Base-by-base conservation (phyloP, 352 stramenopile genomes). In the Globisporangium okanoganense region DNA sequence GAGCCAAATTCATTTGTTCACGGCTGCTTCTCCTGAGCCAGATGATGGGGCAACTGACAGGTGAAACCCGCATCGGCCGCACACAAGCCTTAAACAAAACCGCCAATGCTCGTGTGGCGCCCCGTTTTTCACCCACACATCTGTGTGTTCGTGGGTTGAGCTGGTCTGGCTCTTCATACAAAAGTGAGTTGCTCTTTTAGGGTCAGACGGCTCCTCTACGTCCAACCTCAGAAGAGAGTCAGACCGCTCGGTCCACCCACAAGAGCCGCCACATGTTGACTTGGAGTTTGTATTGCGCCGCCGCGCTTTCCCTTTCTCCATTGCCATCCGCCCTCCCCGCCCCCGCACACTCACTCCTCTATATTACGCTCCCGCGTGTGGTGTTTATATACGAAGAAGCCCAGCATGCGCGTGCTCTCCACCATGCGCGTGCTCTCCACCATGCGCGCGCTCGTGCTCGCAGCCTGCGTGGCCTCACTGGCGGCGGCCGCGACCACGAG, bases 401-500 rank as follows among this genome's bases (percentile, higher is more conserved):
- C 29, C 29, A 33, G 29, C 29, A 33, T 3, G n/a, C n/a, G n/a
- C n/a, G n/a, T n/a, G n/a, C n/a, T n/a, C n/a, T n/a, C n/a, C 25
- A 40, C 12, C 24, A 65, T 65, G 59, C 51, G 41, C 40, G 59
- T 35, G 50, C 31, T 58, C 48, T 57, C 58, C 35, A 35, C 35
- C 24, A 52, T 48, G 47, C 50, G 41, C 36, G 31, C 48, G 22
- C 48, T 64, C 58, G 13, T 58, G 49, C 49, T 64, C 29, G 47
- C 55, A 20, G 50, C 50, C 35, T 31, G 24, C 14, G 24, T 8
- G 22, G 50, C 27, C 10, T 48, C 50, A 4, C 10, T 47, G 22
- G 22, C 47, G 7, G n/a, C 35, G 8, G 27, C 25, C 0, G 31
- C 22, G 16, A 24, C 54, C 0, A 45, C 6, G 18, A 48, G 29